Evolutionary conservation across 768 basidiomycete species (phyloP), one percentile per base, ranked within the genome.

Genomic region (Tulasnella sp.): DNA sequence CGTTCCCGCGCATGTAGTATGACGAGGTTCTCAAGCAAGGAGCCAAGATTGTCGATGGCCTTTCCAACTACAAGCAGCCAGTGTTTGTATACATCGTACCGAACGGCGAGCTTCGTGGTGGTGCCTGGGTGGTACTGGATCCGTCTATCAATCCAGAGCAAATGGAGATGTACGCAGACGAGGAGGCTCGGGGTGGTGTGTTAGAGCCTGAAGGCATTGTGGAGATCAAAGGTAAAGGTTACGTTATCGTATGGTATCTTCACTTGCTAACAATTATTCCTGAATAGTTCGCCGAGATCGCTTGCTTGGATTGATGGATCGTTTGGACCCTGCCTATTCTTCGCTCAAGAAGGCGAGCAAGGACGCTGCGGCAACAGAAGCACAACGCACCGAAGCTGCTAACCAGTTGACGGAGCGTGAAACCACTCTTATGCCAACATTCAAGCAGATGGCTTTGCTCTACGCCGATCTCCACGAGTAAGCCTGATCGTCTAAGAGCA

Each of bases 131-230:
- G 65, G 96, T 99, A 1, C 81, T 99, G 45, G 96, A 99, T 71
- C 96, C 96, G 27, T 88, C 90, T 17, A 98, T 99, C 77, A 98
- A 98, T 74, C 76, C 85, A 1, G 84, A 89, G 67, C 91, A 96
- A 72, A 96, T 99, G 95, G 88, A 96, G 74, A 98, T 99, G 95
- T 98, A 93, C 68, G 95, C 94, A 24, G 96, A 98, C 68, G 83
- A 88, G 47, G 94, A 96, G 7, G 82, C 96, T 21, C 86, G 96
- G 58, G 96, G 93, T 47, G 96, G 96, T 77, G 91, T 99, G 29
- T 70, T 79, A 47, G 96, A 99, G 70, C 89, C 96, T 1, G 96
- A 98, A 73, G 96, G 96, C 71, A 82, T 98, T 68, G 80, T 98
- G 60, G 96, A 98, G 73, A 95, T 96, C 77, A 95, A 94, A 79